These are phyloP conservation scores for Kockovaella imperatae DNA, from an alignment of 768 basidiomycete genomes.

Conservation along the genomic window DNA sequence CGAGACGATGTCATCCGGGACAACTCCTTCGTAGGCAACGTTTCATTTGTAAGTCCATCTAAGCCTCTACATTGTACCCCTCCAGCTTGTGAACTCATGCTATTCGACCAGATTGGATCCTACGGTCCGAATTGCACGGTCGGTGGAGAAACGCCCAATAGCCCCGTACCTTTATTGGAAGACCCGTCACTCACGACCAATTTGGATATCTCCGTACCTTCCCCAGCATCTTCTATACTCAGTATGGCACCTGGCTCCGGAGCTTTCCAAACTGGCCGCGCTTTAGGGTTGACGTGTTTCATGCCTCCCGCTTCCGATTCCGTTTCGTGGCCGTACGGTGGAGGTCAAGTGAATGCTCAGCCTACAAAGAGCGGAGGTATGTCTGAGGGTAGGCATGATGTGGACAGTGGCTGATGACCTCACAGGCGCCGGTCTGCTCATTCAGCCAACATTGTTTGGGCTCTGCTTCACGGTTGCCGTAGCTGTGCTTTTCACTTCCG, in stretches of 20 bases:
- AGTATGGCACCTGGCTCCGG: neutral
- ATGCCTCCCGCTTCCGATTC: conserved; percentile 9
- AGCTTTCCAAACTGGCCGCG: conserved; percentile 21
- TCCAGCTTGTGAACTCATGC: neutral
- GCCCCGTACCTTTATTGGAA: conserved; percentile 16
- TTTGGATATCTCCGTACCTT: conserved; percentile 21
- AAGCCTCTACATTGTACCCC: neutral
- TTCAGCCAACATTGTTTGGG: too few relatives aligned
- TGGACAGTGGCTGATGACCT: too few relatives aligned
- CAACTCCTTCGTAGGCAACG: conserved; percentile 32
- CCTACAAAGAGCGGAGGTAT: neutral
- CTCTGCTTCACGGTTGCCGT: too few relatives aligned
- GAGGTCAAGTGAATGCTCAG: conserved; percentile 11
- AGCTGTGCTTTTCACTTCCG: too few relatives aligned
- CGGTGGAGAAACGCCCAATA: conserved; percentile 17
- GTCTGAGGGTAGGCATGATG: neutral
- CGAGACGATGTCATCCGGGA: conserved; percentile 21
- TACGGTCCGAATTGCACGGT: conserved; percentile 34
- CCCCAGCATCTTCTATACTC: neutral
- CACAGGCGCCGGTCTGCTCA: too few relatives aligned
- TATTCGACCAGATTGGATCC: conserved; percentile 14
- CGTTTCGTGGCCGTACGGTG: conserved; percentile 29
- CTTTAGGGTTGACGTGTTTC: conserved; percentile 31
- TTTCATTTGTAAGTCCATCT: conserved; percentile 23
- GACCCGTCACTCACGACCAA: conserved; percentile 18